These are phyloP conservation scores for Striga asiatica DNA, from an alignment of 257 asterid genomes.

Conservation along the genomic window DNA sequence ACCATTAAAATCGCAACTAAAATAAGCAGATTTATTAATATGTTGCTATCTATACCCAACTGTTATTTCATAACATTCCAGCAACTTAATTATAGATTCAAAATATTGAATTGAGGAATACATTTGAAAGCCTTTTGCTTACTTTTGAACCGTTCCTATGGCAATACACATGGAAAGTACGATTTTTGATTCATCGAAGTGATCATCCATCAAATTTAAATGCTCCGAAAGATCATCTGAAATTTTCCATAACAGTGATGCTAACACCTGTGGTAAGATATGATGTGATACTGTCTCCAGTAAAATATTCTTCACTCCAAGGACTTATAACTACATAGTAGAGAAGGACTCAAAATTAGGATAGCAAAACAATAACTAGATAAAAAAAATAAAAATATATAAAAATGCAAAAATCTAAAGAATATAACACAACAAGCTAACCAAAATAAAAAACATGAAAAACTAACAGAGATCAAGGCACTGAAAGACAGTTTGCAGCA, in stretches of 20 bases:
- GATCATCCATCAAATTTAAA: slow-evolving; percentile 85
- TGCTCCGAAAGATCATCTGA: slow-evolving; percentile 54
- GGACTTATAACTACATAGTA: slow-evolving; percentile 63
- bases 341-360: slow-evolving; percentile 18
- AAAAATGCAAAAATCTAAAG: no score
- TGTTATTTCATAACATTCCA: neutral
- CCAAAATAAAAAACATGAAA: no score
- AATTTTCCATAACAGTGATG: slow-evolving; percentile 82
- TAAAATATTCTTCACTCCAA: slow-evolving; percentile 95
- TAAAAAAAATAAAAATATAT: no score
- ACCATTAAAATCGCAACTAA: neutral
- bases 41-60: neutral
- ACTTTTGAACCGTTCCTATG: slow-evolving; percentile 92
- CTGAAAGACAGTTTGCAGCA: no score
- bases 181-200: slow-evolving; percentile 90
- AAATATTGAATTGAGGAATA: no score
- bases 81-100: no score
- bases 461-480: no score
- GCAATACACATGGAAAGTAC: slow-evolving; percentile 87
- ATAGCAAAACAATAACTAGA: no score
- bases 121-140: slow-evolving; percentile 3
- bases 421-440: no score
- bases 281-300: slow-evolving; percentile 86
- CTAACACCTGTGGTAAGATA: slow-evolving; percentile 86
- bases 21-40: no score